Percentiles rank a stretch among this genome's conserved stretches.
Conservation (phyloP, 768 basidiomycete species). For the Lactarius sp. region DNA sequence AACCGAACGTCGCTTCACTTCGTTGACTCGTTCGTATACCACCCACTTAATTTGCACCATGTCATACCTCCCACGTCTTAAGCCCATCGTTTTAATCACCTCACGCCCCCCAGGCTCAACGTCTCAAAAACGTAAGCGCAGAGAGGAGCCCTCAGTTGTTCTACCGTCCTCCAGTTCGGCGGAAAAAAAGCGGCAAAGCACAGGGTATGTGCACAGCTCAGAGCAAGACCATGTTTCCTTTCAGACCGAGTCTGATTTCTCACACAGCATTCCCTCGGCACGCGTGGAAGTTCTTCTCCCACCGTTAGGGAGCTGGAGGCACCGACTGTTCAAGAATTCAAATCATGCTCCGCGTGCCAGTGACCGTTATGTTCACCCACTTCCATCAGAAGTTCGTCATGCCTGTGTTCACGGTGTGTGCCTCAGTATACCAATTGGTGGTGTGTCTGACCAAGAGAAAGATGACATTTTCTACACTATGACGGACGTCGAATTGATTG, state of each 20-base stretch:
- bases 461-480: conserved; percentile 1
- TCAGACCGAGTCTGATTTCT: neutral
- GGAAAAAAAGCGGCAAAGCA: neutral
- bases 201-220: conserved; percentile 28
- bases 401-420: neutral
- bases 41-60: neutral
- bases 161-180: neutral
- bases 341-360: neutral
- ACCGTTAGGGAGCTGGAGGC: conserved; percentile 16
- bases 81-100: conserved; percentile 7
- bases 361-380: neutral
- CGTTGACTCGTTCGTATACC: no score
- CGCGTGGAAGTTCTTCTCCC: conserved; percentile 20
- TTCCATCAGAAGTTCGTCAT: neutral
- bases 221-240: conserved; percentile 24
- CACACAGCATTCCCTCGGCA: neutral
- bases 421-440: neutral
- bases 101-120: neutral
- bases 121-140: conserved; percentile 15
- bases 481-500: neutral
- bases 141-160: conserved; percentile 16
- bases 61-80: neutral
- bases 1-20: neutral
- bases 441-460: neutral
- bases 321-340: neutral